phyloP scores from a whole-genome alignment of 2,329 filamentous ascomycete species.

The Beauveria asiatica region DNA sequence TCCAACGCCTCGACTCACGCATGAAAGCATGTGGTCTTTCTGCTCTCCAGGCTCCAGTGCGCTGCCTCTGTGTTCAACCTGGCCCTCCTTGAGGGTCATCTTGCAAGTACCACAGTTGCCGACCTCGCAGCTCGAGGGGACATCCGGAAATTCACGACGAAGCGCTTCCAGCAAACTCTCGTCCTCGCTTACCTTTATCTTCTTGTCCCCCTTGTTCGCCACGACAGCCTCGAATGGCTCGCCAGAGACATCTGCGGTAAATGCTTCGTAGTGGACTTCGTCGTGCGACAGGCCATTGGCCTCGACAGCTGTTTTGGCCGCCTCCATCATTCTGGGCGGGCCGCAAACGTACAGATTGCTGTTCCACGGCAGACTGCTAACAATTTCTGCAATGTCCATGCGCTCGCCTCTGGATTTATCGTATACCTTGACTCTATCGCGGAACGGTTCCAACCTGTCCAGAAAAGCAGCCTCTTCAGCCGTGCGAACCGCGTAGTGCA shows the following conservation, averaged over 20 bases:
- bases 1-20: slow-evolving; percentile 44
- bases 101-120: slow-evolving; percentile 48
- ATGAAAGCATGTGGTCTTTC: slow-evolving; percentile 36
- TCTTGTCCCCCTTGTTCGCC: slow-evolving; percentile 27
- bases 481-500: slow-evolving; percentile 52
- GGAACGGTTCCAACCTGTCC: slow-evolving; percentile 35
- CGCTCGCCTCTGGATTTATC: slow-evolving; percentile 41
- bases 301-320: slow-evolving; percentile 32
- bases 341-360: slow-evolving; percentile 55
- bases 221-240: slow-evolving; percentile 53
- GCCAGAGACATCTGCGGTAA: slow-evolving; percentile 42
- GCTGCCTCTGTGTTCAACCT: slow-evolving; percentile 41
- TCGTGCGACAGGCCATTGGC: slow-evolving; percentile 34
- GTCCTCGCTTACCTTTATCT: slow-evolving; percentile 37
- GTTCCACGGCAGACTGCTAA: slow-evolving; percentile 40
- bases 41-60: slow-evolving; percentile 38
- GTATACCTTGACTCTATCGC: slow-evolving; percentile 40
- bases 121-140: slow-evolving; percentile 43
- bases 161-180: slow-evolving; percentile 43
- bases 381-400: slow-evolving; percentile 44
- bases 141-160: slow-evolving; percentile 31
- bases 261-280: slow-evolving; percentile 54
- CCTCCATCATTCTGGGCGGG: slow-evolving; percentile 47
- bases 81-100: slow-evolving; percentile 32
- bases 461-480: slow-evolving; percentile 45